Percentiles rank a stretch among this genome's conserved stretches.
These are phyloP conservation scores for Collybia nuda DNA, from an alignment of 768 basidiomycete genomes.

Conservation along the genomic window DNA sequence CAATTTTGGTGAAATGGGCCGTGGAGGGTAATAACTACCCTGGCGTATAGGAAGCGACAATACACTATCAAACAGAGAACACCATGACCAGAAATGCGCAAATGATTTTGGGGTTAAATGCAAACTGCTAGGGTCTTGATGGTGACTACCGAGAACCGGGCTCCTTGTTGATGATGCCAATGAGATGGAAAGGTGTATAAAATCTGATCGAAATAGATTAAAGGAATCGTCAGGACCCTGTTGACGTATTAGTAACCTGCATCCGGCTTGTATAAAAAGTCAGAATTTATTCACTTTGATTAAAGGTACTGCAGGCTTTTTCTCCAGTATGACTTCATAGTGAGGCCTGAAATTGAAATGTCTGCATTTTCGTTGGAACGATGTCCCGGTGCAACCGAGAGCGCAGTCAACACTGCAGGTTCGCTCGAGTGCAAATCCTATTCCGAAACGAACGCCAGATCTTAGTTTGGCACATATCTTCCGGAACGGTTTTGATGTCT, in stretches of 20 bases:
- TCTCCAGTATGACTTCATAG: conserved; percentile 65
- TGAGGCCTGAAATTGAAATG: conserved; percentile 81
- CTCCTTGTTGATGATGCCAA: conserved; percentile 61
- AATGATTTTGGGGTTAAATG: conserved; percentile 86
- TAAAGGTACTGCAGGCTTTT: conserved; percentile 39
- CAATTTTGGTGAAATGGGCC: conserved; percentile 80
- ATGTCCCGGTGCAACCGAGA: conserved; percentile 50
- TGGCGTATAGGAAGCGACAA: conserved; percentile 85
- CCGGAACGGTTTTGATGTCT: conserved; percentile 34
- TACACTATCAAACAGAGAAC: conserved; percentile 76
- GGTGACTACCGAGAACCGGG: conserved; percentile 8
- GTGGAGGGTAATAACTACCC: conserved; percentile 75
- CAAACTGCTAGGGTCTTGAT: conserved; percentile 58
- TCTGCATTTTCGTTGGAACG: conserved; percentile 79
- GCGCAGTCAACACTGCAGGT: conserved; percentile 72
- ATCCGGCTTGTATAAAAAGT: neutral
- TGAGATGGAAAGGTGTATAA: conserved; percentile 89
- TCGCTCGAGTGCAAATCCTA: conserved; percentile 81
- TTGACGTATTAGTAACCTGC: conserved; percentile 3
- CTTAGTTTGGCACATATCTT: conserved; percentile 85
- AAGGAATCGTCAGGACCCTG: conserved; percentile 70
- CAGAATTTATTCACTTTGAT: conserved; percentile 42
- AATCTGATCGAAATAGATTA: conserved; percentile 88
- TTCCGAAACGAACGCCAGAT: conserved; percentile 84
- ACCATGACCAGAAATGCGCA: conserved; percentile 93